Base-by-base conservation (phyloP, 306 rosid species). In the Ceratonia siliqua region DNA sequence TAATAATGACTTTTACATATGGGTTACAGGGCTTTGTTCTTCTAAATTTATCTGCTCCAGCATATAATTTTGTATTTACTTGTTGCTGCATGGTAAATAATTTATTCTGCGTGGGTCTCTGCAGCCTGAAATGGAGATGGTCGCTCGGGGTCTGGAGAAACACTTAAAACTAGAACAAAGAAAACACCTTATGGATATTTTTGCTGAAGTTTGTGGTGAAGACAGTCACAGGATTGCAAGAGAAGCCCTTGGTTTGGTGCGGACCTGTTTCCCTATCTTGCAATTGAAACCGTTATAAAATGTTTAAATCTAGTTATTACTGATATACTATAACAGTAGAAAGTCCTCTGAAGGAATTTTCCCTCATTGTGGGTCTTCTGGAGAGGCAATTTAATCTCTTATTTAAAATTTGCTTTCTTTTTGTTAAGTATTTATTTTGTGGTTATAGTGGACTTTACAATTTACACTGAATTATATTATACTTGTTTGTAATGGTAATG, bases 111-210 rank as follows among this genome's bases (percentile, higher is more conserved):
- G 55, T 77, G 52, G 75, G 38, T 39, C 36, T 72, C 32, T 78
- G 81, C 89, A 91, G 98, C 92, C 98, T 57, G 97, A 94, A 83
- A 91, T 94, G 92, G 98, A 94, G 88, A 94, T 91, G 98, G 97
- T 94, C 22, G 89, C 91, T 22, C 89, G 87, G 38, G 96, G 98
- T 75, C 66, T 94, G 76, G 89, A 77, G 83, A 91, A 89, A 74
- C 88, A 89, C 86, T 84, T 91, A 84, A 89, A 87, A 83, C 66
- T 85, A 41, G 94, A 88, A 30, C 94, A 94, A 71, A 78, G 98
- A 41, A 50, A 88, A 77, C 87, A 81, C 81, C 89, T 94, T 39
- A 79, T 94, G 94, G 82, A 76, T 72, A 86, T 87, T 83, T 80
- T 88, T 80, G 78, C 73, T 24, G 86, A 85, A 54, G 80, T 86